Evolutionary conservation across 2,329 filamentous ascomycete species (phyloP), one percentile per base, ranked within the genome.

Genomic region (Nemania bipapillata): DNA sequence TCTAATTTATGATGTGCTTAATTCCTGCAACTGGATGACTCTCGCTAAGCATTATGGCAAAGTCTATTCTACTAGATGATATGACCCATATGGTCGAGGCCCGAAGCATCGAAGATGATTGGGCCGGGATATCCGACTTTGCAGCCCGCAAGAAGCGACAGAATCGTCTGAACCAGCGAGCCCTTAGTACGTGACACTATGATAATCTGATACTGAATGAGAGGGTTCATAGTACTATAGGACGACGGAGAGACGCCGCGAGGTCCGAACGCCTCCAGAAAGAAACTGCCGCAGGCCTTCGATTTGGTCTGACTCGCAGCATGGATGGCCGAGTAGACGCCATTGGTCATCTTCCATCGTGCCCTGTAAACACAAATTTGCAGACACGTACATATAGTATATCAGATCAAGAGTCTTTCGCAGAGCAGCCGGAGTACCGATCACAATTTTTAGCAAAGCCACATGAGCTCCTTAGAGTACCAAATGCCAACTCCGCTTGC

Each of bases 121-220:
- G 60, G 60, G 60, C 60, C 11, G 60, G 60, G 37, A 35, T 63
- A 55, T 55, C 60, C n/a, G 28, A 63, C n/a, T 35, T 47, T 20
- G 26, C 60, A 20, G 20, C 28, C 26, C 60, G 60, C n/a, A 63
- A 63, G 50, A 63, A 37, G 60, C 28, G 37, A 6, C 60, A 63
- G 15, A 63, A 63, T 55, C 60, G 60, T n/a, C 17, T 63, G 20
- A 63, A 63, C 24, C 60, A 63, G 49, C 60, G 60, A 49, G 60
- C 60, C 35, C 52, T 63, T 28, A 58, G 55, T 58, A 58, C 8
- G 40, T 58, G 17, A 8, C 24, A 20, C 9, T 24, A 6, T 8
- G 24, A 15, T 2, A 7, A 20, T 30, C 11, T 0, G 15, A 47
- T 26, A 5, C 6, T 32, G 28, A 32, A 2, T 5, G 32, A 22